Evolutionary conservation across 139 green algal species (phyloP).

Genomic region (Coelastrella sp.): DNA sequence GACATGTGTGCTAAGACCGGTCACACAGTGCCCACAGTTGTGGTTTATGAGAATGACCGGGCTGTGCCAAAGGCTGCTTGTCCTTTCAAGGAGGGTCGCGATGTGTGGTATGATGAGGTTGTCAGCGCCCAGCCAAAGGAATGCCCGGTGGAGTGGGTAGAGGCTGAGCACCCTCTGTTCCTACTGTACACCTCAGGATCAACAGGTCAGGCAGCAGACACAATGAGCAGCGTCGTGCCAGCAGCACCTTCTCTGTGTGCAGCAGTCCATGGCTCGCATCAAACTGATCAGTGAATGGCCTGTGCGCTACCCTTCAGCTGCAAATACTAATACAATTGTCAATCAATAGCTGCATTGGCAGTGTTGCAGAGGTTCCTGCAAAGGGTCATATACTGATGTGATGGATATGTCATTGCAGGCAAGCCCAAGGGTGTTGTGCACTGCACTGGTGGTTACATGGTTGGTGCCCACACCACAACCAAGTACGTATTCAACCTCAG

Average conservation of each 20-base stretch:
- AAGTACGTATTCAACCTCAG: conserved; percentile 51
- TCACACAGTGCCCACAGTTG: conserved; percentile 10
- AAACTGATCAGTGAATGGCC: no score
- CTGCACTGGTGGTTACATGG: conserved; percentile 90
- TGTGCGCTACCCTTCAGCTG: no score
- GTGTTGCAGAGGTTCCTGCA: neutral
- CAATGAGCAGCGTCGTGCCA: neutral
- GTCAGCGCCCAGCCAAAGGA: conserved; percentile 64
- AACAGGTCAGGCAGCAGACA: conserved; percentile 65
- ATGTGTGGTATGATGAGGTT: conserved; percentile 91
- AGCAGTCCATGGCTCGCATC: no score
- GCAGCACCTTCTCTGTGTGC: neutral
- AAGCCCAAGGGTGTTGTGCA: conserved; percentile 97
- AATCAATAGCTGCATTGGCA: neutral
- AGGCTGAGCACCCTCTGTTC: conserved; percentile 90
- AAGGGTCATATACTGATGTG: neutral
- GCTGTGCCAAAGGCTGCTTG: conserved; percentile 15
- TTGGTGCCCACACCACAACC: conserved; percentile 66
- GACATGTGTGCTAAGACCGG: conserved; percentile 20
- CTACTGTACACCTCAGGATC: conserved; percentile 94
- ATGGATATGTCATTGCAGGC: conserved; percentile 52
- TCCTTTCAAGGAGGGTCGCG: conserved; percentile 59
- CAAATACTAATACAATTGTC: no score
- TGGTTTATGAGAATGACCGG: conserved; percentile 44
- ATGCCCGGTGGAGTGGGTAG: conserved; percentile 86